phyloP scores from a whole-genome alignment of 2,329 filamentous ascomycete species.

The Paecilomyces niveus region DNA sequence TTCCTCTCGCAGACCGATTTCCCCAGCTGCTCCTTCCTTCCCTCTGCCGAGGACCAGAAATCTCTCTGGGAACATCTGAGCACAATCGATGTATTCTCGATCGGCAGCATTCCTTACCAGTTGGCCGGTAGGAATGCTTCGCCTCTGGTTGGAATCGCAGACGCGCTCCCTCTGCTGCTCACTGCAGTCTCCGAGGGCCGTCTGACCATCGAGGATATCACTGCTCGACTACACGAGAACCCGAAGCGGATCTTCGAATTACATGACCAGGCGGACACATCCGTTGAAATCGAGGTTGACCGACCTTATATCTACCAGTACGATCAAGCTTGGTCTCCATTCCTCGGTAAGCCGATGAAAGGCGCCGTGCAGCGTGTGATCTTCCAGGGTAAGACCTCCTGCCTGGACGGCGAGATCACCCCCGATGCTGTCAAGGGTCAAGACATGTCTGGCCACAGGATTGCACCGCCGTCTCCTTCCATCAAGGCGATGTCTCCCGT shows the following conservation, averaged over 20 bases:
- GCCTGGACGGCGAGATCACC: slow-evolving; percentile 62
- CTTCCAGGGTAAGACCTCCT: slow-evolving; percentile 67
- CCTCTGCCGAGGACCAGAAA: slow-evolving; percentile 62
- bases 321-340: slow-evolving; percentile 59
- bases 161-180: slow-evolving; percentile 66
- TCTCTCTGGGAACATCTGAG: slow-evolving; percentile 67
- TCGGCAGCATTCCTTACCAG: slow-evolving; percentile 72
- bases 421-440: slow-evolving; percentile 54
- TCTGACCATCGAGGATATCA: slow-evolving; percentile 67
- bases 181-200: slow-evolving; percentile 69
- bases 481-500: slow-evolving; percentile 44
- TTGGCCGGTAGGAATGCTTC: slow-evolving; percentile 55
- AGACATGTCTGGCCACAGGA: slow-evolving; percentile 66
- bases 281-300: slow-evolving; percentile 69
- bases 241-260: slow-evolving; percentile 76
- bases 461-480: slow-evolving; percentile 47
- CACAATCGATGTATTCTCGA: slow-evolving; percentile 71
- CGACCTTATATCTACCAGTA: slow-evolving; percentile 56
- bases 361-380: slow-evolving; percentile 68
- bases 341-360: slow-evolving; percentile 60
- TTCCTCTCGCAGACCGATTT: slow-evolving; percentile 67
- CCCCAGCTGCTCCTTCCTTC: slow-evolving; percentile 57
- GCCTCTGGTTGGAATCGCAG: slow-evolving; percentile 60
- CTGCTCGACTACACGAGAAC: slow-evolving; percentile 64
- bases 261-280: slow-evolving; percentile 68